These are phyloP conservation scores for Hortiboletus campestris DNA, from an alignment of 768 basidiomycete species.

Conservation along the genomic window DNA sequence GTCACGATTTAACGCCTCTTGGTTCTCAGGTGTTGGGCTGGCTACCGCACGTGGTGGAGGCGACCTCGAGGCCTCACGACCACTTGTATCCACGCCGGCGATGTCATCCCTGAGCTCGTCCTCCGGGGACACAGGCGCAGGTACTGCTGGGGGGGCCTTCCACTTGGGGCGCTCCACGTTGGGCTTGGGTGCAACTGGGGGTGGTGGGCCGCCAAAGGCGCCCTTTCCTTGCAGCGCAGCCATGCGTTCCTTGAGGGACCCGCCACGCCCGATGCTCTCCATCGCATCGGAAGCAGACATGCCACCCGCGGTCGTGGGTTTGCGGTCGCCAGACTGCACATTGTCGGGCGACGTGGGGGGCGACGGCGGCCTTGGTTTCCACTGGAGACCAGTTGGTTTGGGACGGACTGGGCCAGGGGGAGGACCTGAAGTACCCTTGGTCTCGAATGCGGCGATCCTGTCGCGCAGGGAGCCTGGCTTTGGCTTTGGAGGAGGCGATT, in stretches of 20 bases:
- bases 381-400: conserved; percentile 65
- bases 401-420: conserved; percentile 38
- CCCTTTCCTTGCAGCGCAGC: conserved; percentile 86
- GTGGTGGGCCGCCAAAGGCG: conserved; percentile 61
- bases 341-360: conserved; percentile 37
- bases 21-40: conserved; percentile 18
- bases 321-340: conserved; percentile 20
- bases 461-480: conserved; percentile 81
- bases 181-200: conserved; percentile 50
- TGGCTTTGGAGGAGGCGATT: conserved; percentile 54
- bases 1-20: conserved; percentile 22
- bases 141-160: conserved; percentile 70
- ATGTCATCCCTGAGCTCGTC: conserved; percentile 41
- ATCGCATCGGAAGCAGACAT: conserved; percentile 89
- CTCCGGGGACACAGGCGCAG: conserved; percentile 36
- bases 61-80: conserved; percentile 32
- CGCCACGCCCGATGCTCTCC: conserved; percentile 76
- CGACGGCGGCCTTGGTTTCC: conserved; percentile 65
- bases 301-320: conserved; percentile 32
- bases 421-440: conserved; percentile 38
- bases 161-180: conserved; percentile 73
- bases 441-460: conserved; percentile 87
- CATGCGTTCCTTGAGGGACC: conserved; percentile 91
- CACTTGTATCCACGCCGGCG: conserved; percentile 13
- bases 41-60: conserved; percentile 31